Conservation (phyloP, 2,329 filamentous ascomycete genomes). For the Diplodia intermedia region DNA sequence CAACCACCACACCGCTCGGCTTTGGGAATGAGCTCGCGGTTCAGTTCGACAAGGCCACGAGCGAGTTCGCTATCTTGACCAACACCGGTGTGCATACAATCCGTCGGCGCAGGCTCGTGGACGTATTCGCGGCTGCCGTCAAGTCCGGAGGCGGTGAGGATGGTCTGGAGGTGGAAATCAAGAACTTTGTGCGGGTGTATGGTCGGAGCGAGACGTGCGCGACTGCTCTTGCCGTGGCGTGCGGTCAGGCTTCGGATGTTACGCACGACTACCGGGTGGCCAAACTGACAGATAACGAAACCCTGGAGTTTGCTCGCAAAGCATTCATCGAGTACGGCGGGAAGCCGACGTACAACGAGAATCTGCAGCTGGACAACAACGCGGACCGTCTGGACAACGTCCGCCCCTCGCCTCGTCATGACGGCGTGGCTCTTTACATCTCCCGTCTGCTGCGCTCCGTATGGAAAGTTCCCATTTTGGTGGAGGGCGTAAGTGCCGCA, state of each 20-base stretch:
- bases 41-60: conserved; percentile 85
- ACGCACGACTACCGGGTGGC: conserved; percentile 73
- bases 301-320: conserved; percentile 82
- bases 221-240: conserved; percentile 90
- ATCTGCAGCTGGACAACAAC: conserved; percentile 65
- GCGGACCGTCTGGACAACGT: conserved; percentile 80
- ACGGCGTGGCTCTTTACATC: conserved; percentile 86
- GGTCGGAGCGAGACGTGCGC: conserved; percentile 88
- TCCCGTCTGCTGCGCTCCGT: conserved; percentile 85
- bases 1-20: conserved; percentile 69
- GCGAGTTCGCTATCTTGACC: conserved; percentile 89
- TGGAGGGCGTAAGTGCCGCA: conserved; percentile 59
- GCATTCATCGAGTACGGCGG: conserved; percentile 94
- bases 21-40: conserved; percentile 96
- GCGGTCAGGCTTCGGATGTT: conserved; percentile 86
- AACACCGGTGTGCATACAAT: conserved; percentile 90
- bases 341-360: conserved; percentile 82
- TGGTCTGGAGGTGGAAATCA: conserved; percentile 79
- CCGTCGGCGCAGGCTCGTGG: conserved; percentile 81
- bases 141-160: conserved; percentile 75
- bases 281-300: conserved; percentile 78
- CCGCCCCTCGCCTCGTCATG: conserved; percentile 84
- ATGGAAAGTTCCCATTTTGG: conserved; percentile 82
- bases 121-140: conserved; percentile 86
- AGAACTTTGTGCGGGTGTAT: conserved; percentile 83